Base-by-base conservation (phyloP, 257 asterid species). In the Perilla frutescens region DNA sequence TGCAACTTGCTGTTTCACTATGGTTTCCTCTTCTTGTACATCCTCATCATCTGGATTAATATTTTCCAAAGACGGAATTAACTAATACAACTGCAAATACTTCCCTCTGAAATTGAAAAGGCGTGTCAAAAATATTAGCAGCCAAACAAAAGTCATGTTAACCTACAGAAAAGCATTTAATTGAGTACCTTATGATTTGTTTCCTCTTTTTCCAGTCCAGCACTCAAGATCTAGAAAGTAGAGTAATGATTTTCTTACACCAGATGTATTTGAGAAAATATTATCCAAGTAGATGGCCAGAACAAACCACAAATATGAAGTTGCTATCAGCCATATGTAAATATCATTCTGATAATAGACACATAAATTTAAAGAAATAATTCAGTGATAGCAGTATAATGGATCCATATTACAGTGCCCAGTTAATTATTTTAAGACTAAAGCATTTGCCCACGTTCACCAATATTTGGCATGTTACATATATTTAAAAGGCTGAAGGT, bases 221-320 rank as follows among this genome's bases (percentile, higher is more conserved):
- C 89, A 93, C 55, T 92, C 77, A 79, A 96, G 98, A 81, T 72
- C 73, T 83, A 93, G 61, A 77, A 93, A 93, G 81, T 88, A 93
- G 63, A 89, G 68, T 62, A 75, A 14, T 15, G 98, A 81, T 72
- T 93, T 93, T 77, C 98, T 87, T 80, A 93, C 96, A 73, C 97
- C 98, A 83, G 91, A 88, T 77, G 87, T 44, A 78, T 93, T 87
- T 43, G 97, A 96, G 71, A 91, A 57, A 72, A 83, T 82, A 72
- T 93, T 93, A 83, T 93, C 98, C 20, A 93, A 87, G 91, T 93
- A 93, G 80, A 93, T 87, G 71, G 98, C 97, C 76, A 85, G 45
- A 73, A 87, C 50, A 78, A 89, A 81, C 98, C 98, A 93, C 68
- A 93, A 49, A 70, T 83, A 73, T 79, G 85, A 80, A 34, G 97